These are phyloP conservation scores for Podospora didyma DNA, from an alignment of 495 filamentous ascomycete genomes.

Conservation along the genomic window DNA sequence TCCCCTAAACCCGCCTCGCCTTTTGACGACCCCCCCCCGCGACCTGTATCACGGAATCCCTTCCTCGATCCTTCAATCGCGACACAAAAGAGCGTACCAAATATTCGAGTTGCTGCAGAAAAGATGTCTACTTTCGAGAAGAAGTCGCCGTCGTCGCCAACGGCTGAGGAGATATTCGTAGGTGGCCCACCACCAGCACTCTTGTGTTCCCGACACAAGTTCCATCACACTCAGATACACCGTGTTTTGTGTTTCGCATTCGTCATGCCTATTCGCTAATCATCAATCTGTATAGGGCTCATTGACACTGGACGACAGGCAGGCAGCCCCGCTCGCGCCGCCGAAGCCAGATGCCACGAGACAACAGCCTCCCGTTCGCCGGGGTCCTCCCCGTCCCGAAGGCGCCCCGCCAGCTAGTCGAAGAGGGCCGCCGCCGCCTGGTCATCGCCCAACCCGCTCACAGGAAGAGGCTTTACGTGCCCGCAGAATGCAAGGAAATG, in stretches of 20 bases:
- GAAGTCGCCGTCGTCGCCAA: slow-evolving; percentile 47
- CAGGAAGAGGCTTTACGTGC: slow-evolving; percentile 56
- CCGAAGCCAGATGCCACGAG: slow-evolving; percentile 32
- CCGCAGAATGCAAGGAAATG: slow-evolving; percentile 35
- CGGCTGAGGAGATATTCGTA: slow-evolving; percentile 88
- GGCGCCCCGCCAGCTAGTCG: slow-evolving; percentile 47
- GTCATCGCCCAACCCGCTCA: slow-evolving; percentile 57
- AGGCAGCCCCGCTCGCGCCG: slow-evolving; percentile 27
- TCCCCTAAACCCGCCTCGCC: slow-evolving; percentile 43
- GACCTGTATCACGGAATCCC: slow-evolving; percentile 83
- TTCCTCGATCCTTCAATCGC: slow-evolving; percentile 72
- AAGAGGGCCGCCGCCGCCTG: slow-evolving; percentile 37
- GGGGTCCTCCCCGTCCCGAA: slow-evolving; percentile 41
- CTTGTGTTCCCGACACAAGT: neutral
- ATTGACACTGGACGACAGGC: slow-evolving; percentile 44
- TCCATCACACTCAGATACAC: neutral
- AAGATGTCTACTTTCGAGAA: slow-evolving; percentile 55
- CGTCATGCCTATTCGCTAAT: slow-evolving; percentile 8
- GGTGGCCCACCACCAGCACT: slow-evolving; percentile 31
- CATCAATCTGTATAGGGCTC: slow-evolving; percentile 37
- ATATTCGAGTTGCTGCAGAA: slow-evolving; percentile 40
- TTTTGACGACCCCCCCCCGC: slow-evolving; percentile 54
- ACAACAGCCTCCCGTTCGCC: slow-evolving; percentile 32
- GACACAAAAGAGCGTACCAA: slow-evolving; percentile 44
- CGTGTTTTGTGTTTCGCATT: slow-evolving; percentile 3